Conservation (phyloP, 257 asterid genomes). For the Datura wrightii region DNA sequence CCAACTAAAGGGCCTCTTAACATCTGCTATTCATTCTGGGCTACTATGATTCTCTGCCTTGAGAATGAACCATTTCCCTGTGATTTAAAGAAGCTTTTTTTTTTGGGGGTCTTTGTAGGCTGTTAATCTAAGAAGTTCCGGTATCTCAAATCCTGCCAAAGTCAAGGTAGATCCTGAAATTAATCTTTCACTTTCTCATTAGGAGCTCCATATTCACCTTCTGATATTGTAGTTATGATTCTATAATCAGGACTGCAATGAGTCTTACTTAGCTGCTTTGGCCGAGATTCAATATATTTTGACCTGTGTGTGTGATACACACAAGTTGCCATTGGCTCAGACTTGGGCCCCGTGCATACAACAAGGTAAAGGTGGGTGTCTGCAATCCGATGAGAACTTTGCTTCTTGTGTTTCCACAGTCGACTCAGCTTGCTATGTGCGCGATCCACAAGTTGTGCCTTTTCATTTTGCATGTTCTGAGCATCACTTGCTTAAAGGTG, state of each 20-base stretch:
- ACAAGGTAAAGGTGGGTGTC: slow-evolving; percentile 69
- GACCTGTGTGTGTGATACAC: slow-evolving; percentile 59
- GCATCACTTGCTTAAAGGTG: slow-evolving; percentile 84
- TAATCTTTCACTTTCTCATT: slow-evolving; percentile 11
- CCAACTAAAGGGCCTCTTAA: slow-evolving; percentile 13
- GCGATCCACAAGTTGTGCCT: slow-evolving; percentile 53
- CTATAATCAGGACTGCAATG: slow-evolving; percentile 58
- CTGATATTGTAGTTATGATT: slow-evolving; percentile 30
- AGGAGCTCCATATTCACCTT: slow-evolving; percentile 24
- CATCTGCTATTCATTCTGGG: slow-evolving; percentile 28
- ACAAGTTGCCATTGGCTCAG: slow-evolving; percentile 77
- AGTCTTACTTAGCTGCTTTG: slow-evolving; percentile 64
- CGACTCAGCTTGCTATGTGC: slow-evolving; percentile 71
- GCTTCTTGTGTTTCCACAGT: slow-evolving; percentile 68
- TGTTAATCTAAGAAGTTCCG: slow-evolving; percentile 66
- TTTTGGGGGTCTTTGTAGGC: slow-evolving; percentile 49
- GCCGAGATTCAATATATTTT: slow-evolving; percentile 64
- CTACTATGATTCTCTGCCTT: neutral
- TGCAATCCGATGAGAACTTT: slow-evolving; percentile 69
- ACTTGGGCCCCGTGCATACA: slow-evolving; percentile 76
- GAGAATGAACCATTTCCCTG: slow-evolving; percentile 13
- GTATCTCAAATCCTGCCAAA: slow-evolving; percentile 46
- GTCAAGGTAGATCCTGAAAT: slow-evolving; percentile 53
- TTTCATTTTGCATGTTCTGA: slow-evolving; percentile 80
- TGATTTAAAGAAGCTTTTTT: neutral